Evolutionary conservation across 345 rosid species (phyloP), one percentile per base, ranked within the genome.

Genomic region (Reutealis trisperma): DNA sequence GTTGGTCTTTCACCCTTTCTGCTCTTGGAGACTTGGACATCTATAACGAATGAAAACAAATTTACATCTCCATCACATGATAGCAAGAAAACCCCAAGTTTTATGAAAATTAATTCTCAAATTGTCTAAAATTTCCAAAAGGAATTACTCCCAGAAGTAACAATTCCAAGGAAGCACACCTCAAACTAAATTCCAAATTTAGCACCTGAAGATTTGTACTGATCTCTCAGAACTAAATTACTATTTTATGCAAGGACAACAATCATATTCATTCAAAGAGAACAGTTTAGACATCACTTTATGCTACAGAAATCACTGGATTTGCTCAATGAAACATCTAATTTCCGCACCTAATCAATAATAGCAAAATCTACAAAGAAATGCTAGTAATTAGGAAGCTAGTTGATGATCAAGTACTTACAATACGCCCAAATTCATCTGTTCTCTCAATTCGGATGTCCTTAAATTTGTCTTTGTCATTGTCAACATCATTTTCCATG

Each of bases 341-440:
- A 63, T 34, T 59, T 60, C 37, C 2, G 5, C 10, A 22, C 10
- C n/a, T 5, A 12, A 54, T n/a, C 21, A 32, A 45, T 1, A 21
- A 71, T 5, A 30, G 42, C 6, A 5, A 30, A 8, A 25, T 9
- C n/a, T 32, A 19, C 9, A 30, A 42, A 8, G 19, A 24, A 27
- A 34, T 37, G 44, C 21, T 51, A 71, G 24, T 54, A 41, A 34
- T 12, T 8, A 22, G 7, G 32, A 62, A 47, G 32, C 6, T 8
- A 52, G 27, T 18, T 19, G 19, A 41, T 30, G 14, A 79, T 74
- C 49, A 55, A 82, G 78, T 75, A 87, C 98, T 96, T 88, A 94
- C 98, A 18, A 87, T 88, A 86, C 97, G 87, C 61, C 99, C 99
- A 89, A 92, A 96, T 81, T 96, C 98, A 83, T 96, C 99, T 12